phyloP scores from a whole-genome alignment of 2,329 filamentous ascomycete species.

The Exophiala aquamarina region DNA sequence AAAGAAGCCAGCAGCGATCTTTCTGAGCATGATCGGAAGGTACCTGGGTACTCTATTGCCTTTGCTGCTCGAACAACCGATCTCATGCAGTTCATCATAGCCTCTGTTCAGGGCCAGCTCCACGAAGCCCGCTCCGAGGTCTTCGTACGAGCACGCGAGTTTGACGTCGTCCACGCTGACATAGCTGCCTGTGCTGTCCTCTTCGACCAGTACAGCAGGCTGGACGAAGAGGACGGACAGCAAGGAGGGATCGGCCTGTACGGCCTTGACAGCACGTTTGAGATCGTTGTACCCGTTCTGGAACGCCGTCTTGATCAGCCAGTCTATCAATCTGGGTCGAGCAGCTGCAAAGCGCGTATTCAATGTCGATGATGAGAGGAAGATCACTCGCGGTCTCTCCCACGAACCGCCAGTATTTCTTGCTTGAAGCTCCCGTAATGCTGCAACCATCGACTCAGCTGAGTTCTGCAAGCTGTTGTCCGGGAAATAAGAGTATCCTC shows the following conservation, averaged over 20 bases:
- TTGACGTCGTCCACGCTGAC: background rate
- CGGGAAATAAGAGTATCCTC: conserved; percentile 7
- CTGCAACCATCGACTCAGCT: conserved; percentile 7
- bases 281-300: conserved; percentile 9
- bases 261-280: background rate
- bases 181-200: background rate
- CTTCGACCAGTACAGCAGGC: background rate
- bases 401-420: background rate
- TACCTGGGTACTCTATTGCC: background rate
- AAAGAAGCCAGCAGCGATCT: background rate
- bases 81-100: background rate
- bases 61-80: background rate
- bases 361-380: conserved; percentile 8
- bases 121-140: background rate
- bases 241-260: background rate
- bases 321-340: conserved; percentile 9
- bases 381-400: conserved; percentile 2
- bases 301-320: conserved; percentile 13
- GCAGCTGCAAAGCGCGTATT: conserved; percentile 6
- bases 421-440: background rate
- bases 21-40: background rate
- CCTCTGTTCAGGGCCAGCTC: background rate
- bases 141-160: background rate
- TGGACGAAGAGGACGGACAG: background rate
- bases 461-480: conserved; percentile 4